Evolutionary conservation across 108 stramenopile species (phyloP), one percentile per base, ranked within the genome.

Genomic region (Skeletonema grethae): DNA sequence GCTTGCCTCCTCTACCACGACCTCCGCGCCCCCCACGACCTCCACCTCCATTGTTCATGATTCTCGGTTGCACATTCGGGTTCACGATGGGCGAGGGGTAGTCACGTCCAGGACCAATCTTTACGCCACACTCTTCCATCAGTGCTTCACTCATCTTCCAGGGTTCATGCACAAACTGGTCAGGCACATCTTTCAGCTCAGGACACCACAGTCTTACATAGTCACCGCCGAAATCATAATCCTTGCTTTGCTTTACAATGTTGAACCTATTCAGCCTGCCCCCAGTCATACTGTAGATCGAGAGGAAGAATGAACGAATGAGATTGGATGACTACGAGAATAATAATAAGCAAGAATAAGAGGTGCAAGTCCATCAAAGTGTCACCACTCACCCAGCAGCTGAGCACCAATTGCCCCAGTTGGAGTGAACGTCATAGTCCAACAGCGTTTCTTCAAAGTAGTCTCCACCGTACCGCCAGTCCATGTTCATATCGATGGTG

Each of bases 121-220:
- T 74, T 9, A 86, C 86, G 0, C 85, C 86, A 67, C 83, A 88
- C 67, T 93, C 86, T 62, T 82, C 73, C 82, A 91, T 91, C 50
- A 88, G 76, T 35, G 82, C 85, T 58, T 90, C 87, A 8, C 77
- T 90, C 93, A 96, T 93, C 69, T 93, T 87, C 95, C 95, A 96
- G 7, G 95, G 95, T 66, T 92, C 90, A 61, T 93, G 91, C 4
- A 96, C 82, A 56, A 75, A 82, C 34, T 85, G 69, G 38, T 85
- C 87, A 2, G 95, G 95, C 3, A 96, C 88, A 72, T 92, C 67
- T 65, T 85, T 83, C 18, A 96, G 61, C 67, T 98, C 97, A 1
- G 99, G 99, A 39, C 90, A 74, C 99, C 99, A 99, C 46, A 93
- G 88, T 15, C 95, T 84, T 22, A 98, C 96, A 72, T 98, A 98